Evolutionary conservation across 2,329 filamentous ascomycete species (phyloP).

Genomic region (Talaromyces sp.): DNA sequence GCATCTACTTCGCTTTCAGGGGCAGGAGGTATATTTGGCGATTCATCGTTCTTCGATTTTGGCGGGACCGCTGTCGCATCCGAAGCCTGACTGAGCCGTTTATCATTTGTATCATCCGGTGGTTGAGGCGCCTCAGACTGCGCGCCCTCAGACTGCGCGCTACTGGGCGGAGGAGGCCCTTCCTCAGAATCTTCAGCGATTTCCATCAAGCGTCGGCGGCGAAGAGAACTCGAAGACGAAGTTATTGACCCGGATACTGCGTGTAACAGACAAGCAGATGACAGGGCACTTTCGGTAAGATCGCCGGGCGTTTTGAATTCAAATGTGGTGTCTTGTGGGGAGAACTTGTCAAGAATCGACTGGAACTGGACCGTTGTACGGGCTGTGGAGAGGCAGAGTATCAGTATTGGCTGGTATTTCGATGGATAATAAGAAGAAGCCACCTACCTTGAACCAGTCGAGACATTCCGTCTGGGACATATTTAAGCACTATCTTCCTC

Average conservation of each 20-base stretch:
- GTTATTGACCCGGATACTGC: slow-evolving; percentile 82
- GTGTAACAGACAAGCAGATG: slow-evolving; percentile 84
- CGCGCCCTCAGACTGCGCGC: slow-evolving; percentile 12
- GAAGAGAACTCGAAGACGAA: slow-evolving; percentile 77
- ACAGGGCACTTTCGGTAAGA: slow-evolving; percentile 82
- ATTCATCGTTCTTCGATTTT: slow-evolving; percentile 20
- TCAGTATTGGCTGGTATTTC: background rate
- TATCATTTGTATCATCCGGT: slow-evolving; percentile 8
- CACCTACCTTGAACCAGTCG: slow-evolving; percentile 85
- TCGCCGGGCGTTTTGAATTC: slow-evolving; percentile 72
- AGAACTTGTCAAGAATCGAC: slow-evolving; percentile 65
- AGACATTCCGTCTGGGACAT: slow-evolving; percentile 86
- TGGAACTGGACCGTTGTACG: slow-evolving; percentile 72
- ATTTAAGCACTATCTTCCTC: slow-evolving; percentile 88
- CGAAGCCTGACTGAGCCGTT: slow-evolving; percentile 32
- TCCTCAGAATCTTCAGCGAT: slow-evolving; percentile 94
- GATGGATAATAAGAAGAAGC: slow-evolving; percentile 16
- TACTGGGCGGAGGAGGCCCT: slow-evolving; percentile 46
- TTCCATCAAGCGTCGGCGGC: slow-evolving; percentile 76
- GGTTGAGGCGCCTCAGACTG: background rate
- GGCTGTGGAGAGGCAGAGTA: slow-evolving; percentile 53
- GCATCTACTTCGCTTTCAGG: slow-evolving; percentile 23
- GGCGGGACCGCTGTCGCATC: slow-evolving; percentile 37
- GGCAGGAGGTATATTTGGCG: slow-evolving; percentile 14
- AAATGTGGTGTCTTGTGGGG: slow-evolving; percentile 83